Conservation (phyloP, 768 basidiomycete species). For the Naganishia kalamii region DNA sequence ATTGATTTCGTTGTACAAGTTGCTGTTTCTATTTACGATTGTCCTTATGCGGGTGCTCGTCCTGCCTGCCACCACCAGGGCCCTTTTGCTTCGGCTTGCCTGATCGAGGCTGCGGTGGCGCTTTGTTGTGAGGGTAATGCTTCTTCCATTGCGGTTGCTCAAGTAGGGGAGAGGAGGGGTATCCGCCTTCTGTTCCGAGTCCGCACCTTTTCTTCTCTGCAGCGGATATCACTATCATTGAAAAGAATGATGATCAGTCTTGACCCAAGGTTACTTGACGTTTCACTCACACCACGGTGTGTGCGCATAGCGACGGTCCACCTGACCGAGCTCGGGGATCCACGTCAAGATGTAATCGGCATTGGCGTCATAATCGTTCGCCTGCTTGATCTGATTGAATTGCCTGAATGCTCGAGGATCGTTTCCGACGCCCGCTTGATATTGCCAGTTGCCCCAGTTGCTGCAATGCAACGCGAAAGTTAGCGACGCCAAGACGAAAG, state of each 20-base stretch:
- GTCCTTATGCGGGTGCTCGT: background rate
- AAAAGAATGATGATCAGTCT: background rate
- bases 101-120: background rate
- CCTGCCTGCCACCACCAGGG: background rate
- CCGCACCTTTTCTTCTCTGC: slow-evolving; percentile 25
- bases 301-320: slow-evolving; percentile 36
- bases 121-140: slow-evolving; percentile 26
- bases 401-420: slow-evolving; percentile 44
- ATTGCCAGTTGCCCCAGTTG: slow-evolving; percentile 46
- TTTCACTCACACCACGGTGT: slow-evolving; percentile 44
- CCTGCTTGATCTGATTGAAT: slow-evolving; percentile 48
- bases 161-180: slow-evolving; percentile 34
- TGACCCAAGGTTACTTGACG: background rate
- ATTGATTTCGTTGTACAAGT: background rate
- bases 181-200: slow-evolving; percentile 10
- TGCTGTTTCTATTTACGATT: background rate
- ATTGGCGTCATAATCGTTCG: slow-evolving; percentile 40
- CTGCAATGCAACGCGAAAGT: background rate
- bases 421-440: slow-evolving; percentile 44
- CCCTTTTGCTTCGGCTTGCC: background rate
- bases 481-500: slow-evolving; percentile 17
- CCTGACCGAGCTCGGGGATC: slow-evolving; percentile 39
- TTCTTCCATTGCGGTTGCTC: slow-evolving; percentile 39
- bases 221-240: background rate
- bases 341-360: slow-evolving; percentile 39